Evolutionary conservation across 78 protist species (phyloP).

Genomic region (Ministeria vibrans): DNA sequence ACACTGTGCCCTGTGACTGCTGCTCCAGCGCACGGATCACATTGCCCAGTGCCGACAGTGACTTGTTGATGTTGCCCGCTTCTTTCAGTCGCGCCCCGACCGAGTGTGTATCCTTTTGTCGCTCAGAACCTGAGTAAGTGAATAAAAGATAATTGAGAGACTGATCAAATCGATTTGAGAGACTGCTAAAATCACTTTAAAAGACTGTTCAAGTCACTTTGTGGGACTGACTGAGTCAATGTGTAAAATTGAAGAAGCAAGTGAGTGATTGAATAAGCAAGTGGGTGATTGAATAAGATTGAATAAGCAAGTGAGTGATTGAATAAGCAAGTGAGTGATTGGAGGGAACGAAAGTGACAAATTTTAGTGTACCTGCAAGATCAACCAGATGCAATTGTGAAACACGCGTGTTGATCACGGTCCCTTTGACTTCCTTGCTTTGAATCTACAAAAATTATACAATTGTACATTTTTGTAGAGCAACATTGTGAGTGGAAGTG

Average conservation of each 20-base stretch:
- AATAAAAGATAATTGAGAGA: not conserved
- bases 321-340: not conserved
- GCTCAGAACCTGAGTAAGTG: not conserved
- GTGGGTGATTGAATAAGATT: not conserved
- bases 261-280: not conserved
- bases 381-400: not conserved
- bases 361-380: not conserved
- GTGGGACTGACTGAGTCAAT: not conserved
- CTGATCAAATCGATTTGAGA: not conserved
- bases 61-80: constrained; percentile 35
- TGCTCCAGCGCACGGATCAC: constrained; percentile 9
- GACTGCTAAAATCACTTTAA: not conserved
- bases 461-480: too few relatives aligned
- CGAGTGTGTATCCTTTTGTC: constrained; percentile 19
- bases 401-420: not conserved
- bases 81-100: constrained; percentile 29
- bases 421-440: not conserved
- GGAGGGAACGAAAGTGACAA: not conserved
- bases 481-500: not conserved
- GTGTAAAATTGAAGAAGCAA: not conserved
- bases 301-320: not conserved
- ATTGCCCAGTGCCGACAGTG: not conserved
- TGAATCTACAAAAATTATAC: too few relatives aligned
- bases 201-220: not conserved
- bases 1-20: not conserved